Base-by-base conservation (phyloP, 257 asterid species). In the Orobanche coerulescens region DNA sequence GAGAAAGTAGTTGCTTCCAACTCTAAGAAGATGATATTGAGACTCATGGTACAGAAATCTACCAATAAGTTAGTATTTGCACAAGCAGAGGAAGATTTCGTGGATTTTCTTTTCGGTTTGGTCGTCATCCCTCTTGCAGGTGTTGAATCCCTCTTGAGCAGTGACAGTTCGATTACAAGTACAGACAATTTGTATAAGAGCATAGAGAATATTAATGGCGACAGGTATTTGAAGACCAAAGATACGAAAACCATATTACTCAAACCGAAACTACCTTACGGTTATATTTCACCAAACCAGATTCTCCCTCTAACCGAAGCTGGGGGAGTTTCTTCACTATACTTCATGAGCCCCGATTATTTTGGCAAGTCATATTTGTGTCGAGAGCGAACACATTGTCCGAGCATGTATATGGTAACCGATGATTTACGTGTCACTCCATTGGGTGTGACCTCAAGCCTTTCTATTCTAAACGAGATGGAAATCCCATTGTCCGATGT, bases 151-250 rank as follows among this genome's bases (percentile, higher is more conserved):
- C 74, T 67, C 14, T 42, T 62, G 23, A n/a, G 18, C 19, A 4
- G 23, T 2, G 63, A 52, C n/a, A 48, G 62, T 43, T 4, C 37
- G 1, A 42, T 71, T 0, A 34, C 54, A 9, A 42, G 20, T 16
- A 14, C 62, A 22, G 69, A 65, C 44, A 75, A 63, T 31, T 36
- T 75, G 10, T 51, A 67, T 12, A n/a, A 4, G 2, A 71, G 71
- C 42, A 0, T 67, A 1, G 18, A n/a, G 0, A 13, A 31, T 57
- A 9, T 40, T 2, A 10, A 42, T 9, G 26, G 7, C 0, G 52
- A n/a, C 9, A 58, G 34, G 37, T 66, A 34, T 31, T 0, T 62
- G 10, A 44, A 1, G 18, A 3, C 39, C 0, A 8, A 5, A 0
- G 36, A 2, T 4, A 23, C 3, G 1, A 47, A 18, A 24, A 31